Conservation (phyloP, 1,284 basidiomycete genomes). For the Gomphus sp. region DNA sequence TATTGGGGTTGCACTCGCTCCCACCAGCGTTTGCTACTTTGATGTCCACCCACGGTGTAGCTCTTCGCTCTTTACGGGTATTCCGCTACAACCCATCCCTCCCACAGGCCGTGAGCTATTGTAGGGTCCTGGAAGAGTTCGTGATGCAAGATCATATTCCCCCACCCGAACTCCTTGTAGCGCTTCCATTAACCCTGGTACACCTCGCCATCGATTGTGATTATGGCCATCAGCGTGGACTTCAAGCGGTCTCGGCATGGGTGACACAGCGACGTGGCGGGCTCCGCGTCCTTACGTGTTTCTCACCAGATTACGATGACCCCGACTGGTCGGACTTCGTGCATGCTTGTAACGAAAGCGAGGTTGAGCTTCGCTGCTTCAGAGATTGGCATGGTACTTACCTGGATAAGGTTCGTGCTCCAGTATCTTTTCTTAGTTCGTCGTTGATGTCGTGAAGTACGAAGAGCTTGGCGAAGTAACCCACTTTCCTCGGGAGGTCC, state of each 20-base stretch:
- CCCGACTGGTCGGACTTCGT: not conserved
- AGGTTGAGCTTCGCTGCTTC: slow-evolving; percentile 1
- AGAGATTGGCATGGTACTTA: not conserved
- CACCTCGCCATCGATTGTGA: slow-evolving; percentile 1
- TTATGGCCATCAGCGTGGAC: not conserved
- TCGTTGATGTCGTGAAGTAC: not conserved
- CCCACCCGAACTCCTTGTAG: not conserved
- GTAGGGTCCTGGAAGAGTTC: not conserved
- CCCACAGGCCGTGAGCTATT: not conserved
- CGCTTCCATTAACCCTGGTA: not conserved
- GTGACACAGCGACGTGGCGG: not conserved
- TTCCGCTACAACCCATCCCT: slow-evolving; percentile 5
- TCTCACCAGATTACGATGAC: not conserved
- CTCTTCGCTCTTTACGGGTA: not conserved
- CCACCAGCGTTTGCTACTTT: not conserved
- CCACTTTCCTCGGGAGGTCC: not conserved
- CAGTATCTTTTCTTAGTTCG: not conserved
- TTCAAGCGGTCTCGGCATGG: not conserved
- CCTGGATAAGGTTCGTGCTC: not conserved
- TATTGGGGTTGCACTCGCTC: not conserved
- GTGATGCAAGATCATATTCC: slow-evolving; percentile 1
- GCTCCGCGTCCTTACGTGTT: not conserved
- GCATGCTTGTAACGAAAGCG: not conserved
- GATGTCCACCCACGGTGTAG: not conserved
- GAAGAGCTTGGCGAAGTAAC: not conserved